These are phyloP conservation scores for Aspergillus felis DNA, from an alignment of 2,329 filamentous ascomycete genomes.

Conservation along the genomic window DNA sequence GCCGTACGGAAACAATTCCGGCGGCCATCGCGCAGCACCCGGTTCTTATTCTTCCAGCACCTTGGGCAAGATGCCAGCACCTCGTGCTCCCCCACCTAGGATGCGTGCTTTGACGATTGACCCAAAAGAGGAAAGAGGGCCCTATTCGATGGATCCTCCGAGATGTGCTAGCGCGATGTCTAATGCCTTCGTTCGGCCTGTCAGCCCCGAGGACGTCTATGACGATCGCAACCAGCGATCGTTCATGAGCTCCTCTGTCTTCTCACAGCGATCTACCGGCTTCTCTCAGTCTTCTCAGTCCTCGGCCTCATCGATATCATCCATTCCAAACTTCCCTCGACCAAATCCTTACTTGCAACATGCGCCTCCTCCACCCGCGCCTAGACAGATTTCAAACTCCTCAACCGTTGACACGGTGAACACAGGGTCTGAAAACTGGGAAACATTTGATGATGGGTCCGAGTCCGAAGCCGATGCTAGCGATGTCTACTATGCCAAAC, in stretches of 20 bases:
- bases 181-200: constrained; percentile 52
- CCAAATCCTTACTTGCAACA: constrained; percentile 35
- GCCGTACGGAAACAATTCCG: constrained; percentile 65
- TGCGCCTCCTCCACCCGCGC: constrained; percentile 37
- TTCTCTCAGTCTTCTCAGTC: constrained; percentile 42
- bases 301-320: constrained; percentile 36
- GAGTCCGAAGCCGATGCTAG: constrained; percentile 70
- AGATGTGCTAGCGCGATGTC: constrained; percentile 52
- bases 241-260: constrained; percentile 43
- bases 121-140: constrained; percentile 39
- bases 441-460: constrained; percentile 85
- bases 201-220: constrained; percentile 78
- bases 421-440: constrained; percentile 93
- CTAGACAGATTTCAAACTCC: constrained; percentile 68
- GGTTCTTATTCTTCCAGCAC: constrained; percentile 40
- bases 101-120: constrained; percentile 77
- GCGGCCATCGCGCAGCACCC: constrained; percentile 61
- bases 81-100: constrained; percentile 71
- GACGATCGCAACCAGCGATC: constrained; percentile 58
- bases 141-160: constrained; percentile 36
- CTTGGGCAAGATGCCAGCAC: constrained; percentile 47
- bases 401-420: constrained; percentile 63
- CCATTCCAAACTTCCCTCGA: constrained; percentile 28
- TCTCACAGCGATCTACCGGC: constrained; percentile 35
- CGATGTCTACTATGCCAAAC: constrained; percentile 75